Evolutionary conservation across 108 stramenopile species (phyloP), one percentile per base, ranked within the genome.

Genomic region (Cyclotella cryptica): DNA sequence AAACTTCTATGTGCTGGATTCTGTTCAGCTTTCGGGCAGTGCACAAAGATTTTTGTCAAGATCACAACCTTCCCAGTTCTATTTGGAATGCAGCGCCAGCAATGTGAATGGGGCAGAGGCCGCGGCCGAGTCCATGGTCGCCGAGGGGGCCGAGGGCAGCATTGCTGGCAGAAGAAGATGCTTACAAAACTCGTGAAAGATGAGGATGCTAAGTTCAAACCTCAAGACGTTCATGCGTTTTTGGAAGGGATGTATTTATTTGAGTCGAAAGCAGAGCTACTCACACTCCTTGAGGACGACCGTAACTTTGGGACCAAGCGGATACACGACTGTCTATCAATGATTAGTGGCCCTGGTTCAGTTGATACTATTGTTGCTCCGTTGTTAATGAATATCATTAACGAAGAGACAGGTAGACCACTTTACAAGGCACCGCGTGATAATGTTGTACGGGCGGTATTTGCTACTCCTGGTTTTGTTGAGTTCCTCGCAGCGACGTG

Each of bases 251-350:
- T 87, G 83, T 42, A 55, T 28, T 58, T 63, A 17, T 84, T 80
- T 69, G 74, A 74, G 13, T 84, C 83, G 15, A 84, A 87, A 59
- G 45, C 83, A 41, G 71, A 81, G 30, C 71, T 87, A 24, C 58
- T 87, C 10, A 29, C 28, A n/a, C 28, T 73, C 13, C 69, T 87
- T 47, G 59, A 42, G 27, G 80, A 87, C 46, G 42, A 57, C 17
- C 74, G 79, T 3, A 73, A 84, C 41, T 51, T 52, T 59, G 86
- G 86, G 10, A 29, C n/a, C 26, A 39, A 0, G 54, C 72, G 86
- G 14, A 22, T 87, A 8, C 66, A 55, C 46, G 75, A 84, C 10
- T 72, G 75, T 49, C 51, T 84, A 4, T 75, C 82, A 10, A 78
- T 78, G 53, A 27, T 87, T 14, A 49, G 47, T 15, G 62, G 46